A percentile compares a stretch with the other conserved stretches of the same genome.
These are phyloP conservation scores for Gymnopilus junonius DNA, from an alignment of 768 basidiomycete genomes.

Conservation along the genomic window DNA sequence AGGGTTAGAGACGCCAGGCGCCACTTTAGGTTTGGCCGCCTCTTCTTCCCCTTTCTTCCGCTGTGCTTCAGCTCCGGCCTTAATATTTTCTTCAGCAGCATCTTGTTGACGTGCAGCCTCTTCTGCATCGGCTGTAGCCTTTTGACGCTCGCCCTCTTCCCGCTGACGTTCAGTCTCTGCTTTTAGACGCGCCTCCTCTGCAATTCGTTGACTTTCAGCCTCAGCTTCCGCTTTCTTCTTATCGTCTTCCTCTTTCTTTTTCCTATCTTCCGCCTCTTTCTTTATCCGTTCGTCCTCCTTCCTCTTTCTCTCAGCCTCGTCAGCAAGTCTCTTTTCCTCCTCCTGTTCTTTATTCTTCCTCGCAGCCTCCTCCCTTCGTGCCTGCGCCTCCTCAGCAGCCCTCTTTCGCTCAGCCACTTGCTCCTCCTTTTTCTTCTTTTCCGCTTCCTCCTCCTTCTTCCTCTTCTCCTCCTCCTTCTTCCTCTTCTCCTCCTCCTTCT, in stretches of 20 bases:
- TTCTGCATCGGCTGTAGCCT: neutral
- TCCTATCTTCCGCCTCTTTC: constrained; percentile 4
- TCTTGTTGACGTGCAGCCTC: constrained; percentile 15
- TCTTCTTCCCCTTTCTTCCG: constrained; percentile 5
- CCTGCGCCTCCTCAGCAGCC: constrained; percentile 1
- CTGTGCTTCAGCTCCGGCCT: constrained; percentile 3
- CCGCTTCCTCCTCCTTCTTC: constrained; percentile 6
- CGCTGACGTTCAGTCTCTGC: neutral
- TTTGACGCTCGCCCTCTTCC: neutral
- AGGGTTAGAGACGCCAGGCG: neutral
- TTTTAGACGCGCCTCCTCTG: neutral
- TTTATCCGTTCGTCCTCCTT: neutral
- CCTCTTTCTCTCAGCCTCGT: neutral
- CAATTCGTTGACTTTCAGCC: neutral
- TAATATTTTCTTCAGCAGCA: neutral
- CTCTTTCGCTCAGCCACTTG: constrained; percentile 7
- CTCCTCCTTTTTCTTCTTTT: constrained; percentile 1
- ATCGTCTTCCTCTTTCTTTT: constrained; percentile 2
- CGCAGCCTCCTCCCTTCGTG: neutral
- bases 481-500: constrained; percentile 6
- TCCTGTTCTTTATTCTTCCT: neutral
- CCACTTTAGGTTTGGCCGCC: neutral
- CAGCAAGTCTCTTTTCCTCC: neutral
- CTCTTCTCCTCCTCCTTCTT: constrained; percentile 4
- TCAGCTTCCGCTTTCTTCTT: constrained; percentile 16